Conservation (phyloP, 345 rosid genomes). For the Corchorus olitorius region DNA sequence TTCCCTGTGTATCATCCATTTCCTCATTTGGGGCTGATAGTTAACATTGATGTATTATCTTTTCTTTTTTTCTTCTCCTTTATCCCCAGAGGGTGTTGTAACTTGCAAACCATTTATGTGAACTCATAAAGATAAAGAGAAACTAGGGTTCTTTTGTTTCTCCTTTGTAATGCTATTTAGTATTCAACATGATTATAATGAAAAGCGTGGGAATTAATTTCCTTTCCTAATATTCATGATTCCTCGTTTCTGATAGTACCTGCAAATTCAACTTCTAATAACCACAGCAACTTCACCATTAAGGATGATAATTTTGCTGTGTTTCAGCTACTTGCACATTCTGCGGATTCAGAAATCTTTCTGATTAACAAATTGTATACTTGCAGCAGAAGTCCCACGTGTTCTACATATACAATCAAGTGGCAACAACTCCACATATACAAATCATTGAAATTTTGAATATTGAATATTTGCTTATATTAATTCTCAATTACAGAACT, state of each 20-base stretch:
- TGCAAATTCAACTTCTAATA: neutral
- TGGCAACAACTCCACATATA: neutral
- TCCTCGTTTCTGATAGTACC: neutral
- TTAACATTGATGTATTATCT: constrained; percentile 11
- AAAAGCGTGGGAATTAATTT: too few species aligned
- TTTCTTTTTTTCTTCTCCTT: neutral
- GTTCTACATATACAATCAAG: neutral
- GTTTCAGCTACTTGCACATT: too few species aligned
- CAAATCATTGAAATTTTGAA: constrained; percentile 2
- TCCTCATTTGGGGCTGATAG: constrained; percentile 47
- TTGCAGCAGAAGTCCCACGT: constrained; percentile 7
- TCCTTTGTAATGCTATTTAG: too few species aligned
- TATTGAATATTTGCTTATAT: constrained; percentile 2
- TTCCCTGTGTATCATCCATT: constrained; percentile 78
- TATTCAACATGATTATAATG: neutral
- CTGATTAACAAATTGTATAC: neutral
- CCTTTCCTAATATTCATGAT: neutral
- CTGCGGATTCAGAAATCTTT: neutral
- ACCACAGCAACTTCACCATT: too few species aligned
- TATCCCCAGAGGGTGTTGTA: neutral
- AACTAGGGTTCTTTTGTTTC: neutral
- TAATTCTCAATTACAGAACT: neutral
- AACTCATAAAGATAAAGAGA: neutral
- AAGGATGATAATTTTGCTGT: too few species aligned
- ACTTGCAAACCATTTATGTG: neutral